These are phyloP conservation scores for Zelopaecilomyces penicillatus DNA, from an alignment of 2,329 filamentous ascomycete genomes.

Conservation along the genomic window DNA sequence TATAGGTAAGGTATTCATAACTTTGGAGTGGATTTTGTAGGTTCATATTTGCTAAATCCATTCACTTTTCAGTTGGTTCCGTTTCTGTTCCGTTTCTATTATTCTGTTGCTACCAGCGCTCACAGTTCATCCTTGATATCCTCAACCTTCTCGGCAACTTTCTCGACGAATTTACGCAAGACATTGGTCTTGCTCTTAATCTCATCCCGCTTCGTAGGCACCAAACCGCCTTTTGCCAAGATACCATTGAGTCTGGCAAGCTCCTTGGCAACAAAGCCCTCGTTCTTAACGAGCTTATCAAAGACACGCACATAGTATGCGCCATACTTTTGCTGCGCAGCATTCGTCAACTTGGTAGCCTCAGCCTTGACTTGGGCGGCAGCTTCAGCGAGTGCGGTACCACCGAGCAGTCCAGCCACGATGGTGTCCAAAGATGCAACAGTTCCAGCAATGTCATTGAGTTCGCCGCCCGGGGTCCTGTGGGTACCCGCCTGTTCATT, in stretches of 20 bases:
- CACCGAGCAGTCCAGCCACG: conserved; percentile 63
- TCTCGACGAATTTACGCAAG: conserved; percentile 64
- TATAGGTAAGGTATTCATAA: too few species aligned
- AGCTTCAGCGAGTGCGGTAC: conserved; percentile 53
- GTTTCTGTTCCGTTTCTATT: too few species aligned
- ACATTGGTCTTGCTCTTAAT: conserved; percentile 82
- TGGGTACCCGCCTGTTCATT: conserved; percentile 86
- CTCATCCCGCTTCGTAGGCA: conserved; percentile 81
- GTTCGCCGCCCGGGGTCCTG: conserved; percentile 70
- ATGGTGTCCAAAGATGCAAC: conserved; percentile 70
- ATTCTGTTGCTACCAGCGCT: not conserved
- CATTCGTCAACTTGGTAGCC: conserved; percentile 55
- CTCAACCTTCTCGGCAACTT: conserved; percentile 42
- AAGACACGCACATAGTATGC: conserved; percentile 92
- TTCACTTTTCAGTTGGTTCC: too few species aligned
- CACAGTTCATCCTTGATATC: conserved; percentile 47
- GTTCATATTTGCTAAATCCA: too few species aligned
- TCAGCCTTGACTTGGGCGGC: conserved; percentile 65
- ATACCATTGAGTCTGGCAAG: conserved; percentile 69
- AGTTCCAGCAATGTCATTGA: conserved; percentile 73
- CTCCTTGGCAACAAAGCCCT: conserved; percentile 79
- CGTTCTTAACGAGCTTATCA: conserved; percentile 71
- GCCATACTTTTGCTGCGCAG: conserved; percentile 64
- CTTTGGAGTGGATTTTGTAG: too few species aligned
- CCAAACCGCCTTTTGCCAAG: conserved; percentile 77